A percentile compares a stretch with the other conserved stretches of the same genome.
phyloP scores from a whole-genome alignment of 495 filamentous ascomycete species.

The Polyplosphaeria fusca region DNA sequence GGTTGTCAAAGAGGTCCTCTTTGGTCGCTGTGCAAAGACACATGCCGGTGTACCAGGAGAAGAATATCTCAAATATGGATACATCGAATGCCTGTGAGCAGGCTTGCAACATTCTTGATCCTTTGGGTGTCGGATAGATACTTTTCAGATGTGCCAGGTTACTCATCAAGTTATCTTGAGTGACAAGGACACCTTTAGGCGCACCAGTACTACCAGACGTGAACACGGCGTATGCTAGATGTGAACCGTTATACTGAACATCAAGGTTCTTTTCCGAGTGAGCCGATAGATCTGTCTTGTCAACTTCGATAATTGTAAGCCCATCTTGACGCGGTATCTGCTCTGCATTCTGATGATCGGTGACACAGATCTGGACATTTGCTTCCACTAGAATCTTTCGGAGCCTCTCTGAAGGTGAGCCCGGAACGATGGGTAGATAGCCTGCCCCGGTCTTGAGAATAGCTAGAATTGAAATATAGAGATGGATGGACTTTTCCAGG shows the following conservation, averaged over 20 bases:
- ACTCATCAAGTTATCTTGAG: slow-evolving; percentile 63
- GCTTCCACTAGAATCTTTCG: slow-evolving; percentile 54
- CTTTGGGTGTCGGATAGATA: slow-evolving; percentile 53
- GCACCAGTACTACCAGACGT: slow-evolving; percentile 64
- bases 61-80: slow-evolving; percentile 79
- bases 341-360: slow-evolving; percentile 13
- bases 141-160: slow-evolving; percentile 59
- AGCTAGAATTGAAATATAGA: slow-evolving; percentile 70
- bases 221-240: slow-evolving; percentile 55
- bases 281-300: slow-evolving; percentile 14
- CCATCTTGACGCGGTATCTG: not conserved
- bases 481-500: slow-evolving; percentile 64
- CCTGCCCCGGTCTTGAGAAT: slow-evolving; percentile 69
- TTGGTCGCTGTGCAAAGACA: slow-evolving; percentile 67
- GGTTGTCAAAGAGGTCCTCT: slow-evolving; percentile 60
- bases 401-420: slow-evolving; percentile 56
- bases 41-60: slow-evolving; percentile 69
- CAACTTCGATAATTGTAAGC: slow-evolving; percentile 35
- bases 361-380: slow-evolving; percentile 48
- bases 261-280: slow-evolving; percentile 18
- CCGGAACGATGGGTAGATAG: slow-evolving; percentile 67
- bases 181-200: slow-evolving; percentile 69
- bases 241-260: slow-evolving; percentile 23
- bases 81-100: slow-evolving; percentile 74
- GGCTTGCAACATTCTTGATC: slow-evolving; percentile 62